phyloP scores from a whole-genome alignment of 805 yeast genomes.

The Tetrapisispora arboricola region DNA sequence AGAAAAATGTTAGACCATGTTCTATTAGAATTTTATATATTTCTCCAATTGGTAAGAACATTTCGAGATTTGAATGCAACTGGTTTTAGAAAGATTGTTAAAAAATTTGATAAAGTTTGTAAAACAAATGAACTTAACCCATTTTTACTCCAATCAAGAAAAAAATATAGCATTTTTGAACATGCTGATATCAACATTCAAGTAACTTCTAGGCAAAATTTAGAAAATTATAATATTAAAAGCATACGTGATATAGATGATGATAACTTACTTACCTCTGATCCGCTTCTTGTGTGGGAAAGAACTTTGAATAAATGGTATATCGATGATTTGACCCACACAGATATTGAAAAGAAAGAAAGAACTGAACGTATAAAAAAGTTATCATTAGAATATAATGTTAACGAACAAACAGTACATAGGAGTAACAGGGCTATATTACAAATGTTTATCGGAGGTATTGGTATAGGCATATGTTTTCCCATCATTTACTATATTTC shows the following conservation, averaged over 20 bases:
- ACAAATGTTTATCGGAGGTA: slow-evolving; percentile 51
- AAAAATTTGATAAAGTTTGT: slow-evolving; percentile 70
- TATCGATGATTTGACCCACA: slow-evolving; percentile 23
- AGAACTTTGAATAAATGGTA: slow-evolving; percentile 32
- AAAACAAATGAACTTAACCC: slow-evolving; percentile 18
- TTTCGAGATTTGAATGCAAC: slow-evolving; percentile 72
- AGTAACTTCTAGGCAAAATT: slow-evolving; percentile 9
- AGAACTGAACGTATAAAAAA: slow-evolving; percentile 22
- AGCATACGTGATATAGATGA: slow-evolving; percentile 8
- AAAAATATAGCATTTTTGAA: slow-evolving; percentile 17
- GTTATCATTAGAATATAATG: slow-evolving; percentile 21
- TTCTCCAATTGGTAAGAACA: slow-evolving; percentile 24
- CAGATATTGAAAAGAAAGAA: slow-evolving; percentile 21
- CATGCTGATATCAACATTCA: slow-evolving; percentile 19
- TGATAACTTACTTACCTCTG: slow-evolving; percentile 7
- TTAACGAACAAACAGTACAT: slow-evolving; percentile 27
- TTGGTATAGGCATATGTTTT: slow-evolving; percentile 50
- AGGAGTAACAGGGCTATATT: slow-evolving; percentile 25
- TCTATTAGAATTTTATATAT: slow-evolving; percentile 24
- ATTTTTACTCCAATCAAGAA: slow-evolving; percentile 21
- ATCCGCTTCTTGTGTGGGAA: slow-evolving; percentile 27
- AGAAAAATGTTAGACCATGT: slow-evolving; percentile 18
- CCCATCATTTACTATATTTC: slow-evolving; percentile 39
- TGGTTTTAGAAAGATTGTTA: slow-evolving; percentile 79
- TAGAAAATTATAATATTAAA: neutral